Percentiles rank a stretch among this genome's conserved stretches.
Conservation (phyloP, 2,329 filamentous ascomycete species). For the Magnaporthiopsis poae region DNA sequence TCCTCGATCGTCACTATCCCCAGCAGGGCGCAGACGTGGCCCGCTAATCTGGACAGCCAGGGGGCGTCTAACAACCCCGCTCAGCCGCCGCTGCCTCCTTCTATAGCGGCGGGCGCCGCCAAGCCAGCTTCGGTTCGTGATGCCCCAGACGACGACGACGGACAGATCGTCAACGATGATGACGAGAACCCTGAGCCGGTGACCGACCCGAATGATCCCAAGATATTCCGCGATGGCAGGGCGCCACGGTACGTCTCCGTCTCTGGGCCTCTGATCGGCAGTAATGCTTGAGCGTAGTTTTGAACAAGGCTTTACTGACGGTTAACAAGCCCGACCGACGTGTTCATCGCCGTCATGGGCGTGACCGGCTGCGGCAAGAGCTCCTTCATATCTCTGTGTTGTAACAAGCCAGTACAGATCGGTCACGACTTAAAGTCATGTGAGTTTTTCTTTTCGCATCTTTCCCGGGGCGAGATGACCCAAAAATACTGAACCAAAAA, state of each 20-base stretch:
- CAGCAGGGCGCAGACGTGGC: background rate
- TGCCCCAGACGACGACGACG: background rate
- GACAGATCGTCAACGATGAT: background rate
- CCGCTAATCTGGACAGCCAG: background rate
- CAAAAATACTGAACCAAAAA: background rate
- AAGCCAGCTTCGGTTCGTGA: background rate
- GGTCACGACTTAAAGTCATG: slow-evolving; percentile 1
- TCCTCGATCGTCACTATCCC: background rate
- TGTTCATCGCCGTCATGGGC: slow-evolving; percentile 7
- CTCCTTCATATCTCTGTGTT: slow-evolving; percentile 7
- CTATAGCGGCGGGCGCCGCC: too few species aligned
- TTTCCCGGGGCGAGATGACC: background rate
- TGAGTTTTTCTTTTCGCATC: background rate
- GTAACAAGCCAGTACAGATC: slow-evolving; percentile 1
- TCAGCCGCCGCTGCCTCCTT: background rate
- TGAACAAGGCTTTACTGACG: background rate
- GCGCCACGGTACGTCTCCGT: background rate
- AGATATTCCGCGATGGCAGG: background rate
- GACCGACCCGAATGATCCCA: background rate
- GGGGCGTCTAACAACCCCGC: background rate
- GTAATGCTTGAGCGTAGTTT: background rate
- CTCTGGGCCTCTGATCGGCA: background rate
- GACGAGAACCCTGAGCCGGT: background rate
- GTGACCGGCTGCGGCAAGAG: slow-evolving; percentile 7
- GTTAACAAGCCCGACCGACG: background rate